Base-by-base conservation (phyloP, 1,284 basidiomycete species). In the Fistulinella staudtii region DNA sequence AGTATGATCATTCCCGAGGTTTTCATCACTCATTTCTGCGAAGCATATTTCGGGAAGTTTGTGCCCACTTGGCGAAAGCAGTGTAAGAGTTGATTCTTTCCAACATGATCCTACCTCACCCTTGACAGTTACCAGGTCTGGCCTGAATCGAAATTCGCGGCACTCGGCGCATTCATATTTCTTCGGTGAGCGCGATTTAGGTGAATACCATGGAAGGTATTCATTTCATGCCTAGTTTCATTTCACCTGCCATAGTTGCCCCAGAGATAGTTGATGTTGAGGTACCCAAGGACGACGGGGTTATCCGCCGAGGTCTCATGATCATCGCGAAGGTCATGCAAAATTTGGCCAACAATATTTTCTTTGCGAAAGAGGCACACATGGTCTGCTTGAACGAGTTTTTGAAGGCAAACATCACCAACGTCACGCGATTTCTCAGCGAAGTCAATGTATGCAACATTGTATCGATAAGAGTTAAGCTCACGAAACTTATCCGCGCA, bases 121-220 rank as follows among this genome's bases (percentile, higher is more conserved):
- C 28, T 34, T 11, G 42, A 38, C 71, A 46, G 76, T 36, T 66
- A 67, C 47, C 65, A 79, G 42, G 73, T 82, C 4, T 93, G 88
- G 82, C 89, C 89, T 0, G 85, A 91, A 45, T 79, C 88, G 4
- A 88, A 89, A 58, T 90, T 88, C 60, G 81, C 89, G 14, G 89
- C 90, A 0, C 78, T 93, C 18, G 93, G 92, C 18, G 89, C 91
- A 6, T 95, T 95, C 70, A 86, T 95, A 52, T 94, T 95, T 63
- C 71, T 95, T 24, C 79, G 93, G 78, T 85, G 54, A 30, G 72
- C 56, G 43, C 13, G 36, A 34, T 38, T 30, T 18, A 20, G 15
- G 8, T 11, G 20, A 23, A 24, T 10, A 22, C n/a, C 7, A 29
- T 43, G 36, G 33, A 3, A 18, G 9, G 28, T 30, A 13, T 27